phyloP scores from a whole-genome alignment of 371 early-diverging fungal genomes.

The Blyttiomyces sp. region DNA sequence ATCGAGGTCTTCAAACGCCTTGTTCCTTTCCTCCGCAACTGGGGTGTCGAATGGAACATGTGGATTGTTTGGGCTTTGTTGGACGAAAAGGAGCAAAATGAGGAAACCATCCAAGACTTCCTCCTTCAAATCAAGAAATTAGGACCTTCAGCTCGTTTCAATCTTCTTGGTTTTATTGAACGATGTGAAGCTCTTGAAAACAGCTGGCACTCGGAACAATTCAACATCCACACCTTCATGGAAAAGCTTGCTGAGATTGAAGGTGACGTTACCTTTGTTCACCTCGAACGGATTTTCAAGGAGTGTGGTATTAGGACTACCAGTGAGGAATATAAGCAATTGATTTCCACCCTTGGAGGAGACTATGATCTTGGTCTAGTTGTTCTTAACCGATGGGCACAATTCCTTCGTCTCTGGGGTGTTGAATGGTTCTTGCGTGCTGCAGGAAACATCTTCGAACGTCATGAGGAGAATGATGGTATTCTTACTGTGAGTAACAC shows the following conservation, averaged over 20 bases:
- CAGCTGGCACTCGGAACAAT: slow-evolving; percentile 14
- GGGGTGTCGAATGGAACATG: slow-evolving; percentile 30
- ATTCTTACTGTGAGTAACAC: too few species aligned
- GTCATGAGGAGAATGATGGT: not conserved
- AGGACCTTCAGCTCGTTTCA: slow-evolving; percentile 10
- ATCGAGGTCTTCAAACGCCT: slow-evolving; percentile 18
- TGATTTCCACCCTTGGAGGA: slow-evolving; percentile 15
- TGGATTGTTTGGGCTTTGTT: slow-evolving; percentile 25
- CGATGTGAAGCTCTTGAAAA: slow-evolving; percentile 16
- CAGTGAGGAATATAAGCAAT: slow-evolving; percentile 14
- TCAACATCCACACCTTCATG: slow-evolving; percentile 19
- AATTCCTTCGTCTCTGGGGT: slow-evolving; percentile 18
- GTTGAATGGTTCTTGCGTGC: slow-evolving; percentile 21
- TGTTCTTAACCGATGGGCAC: slow-evolving; percentile 11
- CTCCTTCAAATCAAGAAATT: slow-evolving; percentile 1
- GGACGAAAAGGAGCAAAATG: slow-evolving; percentile 23
- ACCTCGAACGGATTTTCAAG: slow-evolving; percentile 5
- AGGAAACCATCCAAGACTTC: slow-evolving; percentile 9
- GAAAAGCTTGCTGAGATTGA: slow-evolving; percentile 2
- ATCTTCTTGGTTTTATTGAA: slow-evolving; percentile 12
- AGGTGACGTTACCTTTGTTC: slow-evolving; percentile 10
- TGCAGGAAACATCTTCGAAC: slow-evolving; percentile 11
- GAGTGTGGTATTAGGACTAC: slow-evolving; percentile 13
- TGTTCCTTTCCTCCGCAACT: slow-evolving; percentile 14
- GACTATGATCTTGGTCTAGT: slow-evolving; percentile 5